Evolutionary conservation across 2,329 filamentous ascomycete species (phyloP), one percentile per base, ranked within the genome.

Genomic region (Colletotrichum neosansevieriae): DNA sequence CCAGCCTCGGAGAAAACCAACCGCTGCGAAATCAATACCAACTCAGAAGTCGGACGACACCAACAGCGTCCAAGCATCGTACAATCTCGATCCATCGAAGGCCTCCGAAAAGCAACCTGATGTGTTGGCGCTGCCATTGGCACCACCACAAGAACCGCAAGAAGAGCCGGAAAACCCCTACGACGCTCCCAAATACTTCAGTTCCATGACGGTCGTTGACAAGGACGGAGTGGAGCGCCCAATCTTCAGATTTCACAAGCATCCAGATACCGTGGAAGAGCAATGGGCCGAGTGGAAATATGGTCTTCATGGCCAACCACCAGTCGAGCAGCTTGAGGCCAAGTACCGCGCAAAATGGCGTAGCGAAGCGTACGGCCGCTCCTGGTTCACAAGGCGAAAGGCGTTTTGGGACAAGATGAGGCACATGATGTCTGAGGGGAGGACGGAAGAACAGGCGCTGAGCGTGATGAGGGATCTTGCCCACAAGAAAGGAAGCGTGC

Each of bases 311-410:
- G 67, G 56, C 0, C 70, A 71, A 32, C 58, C 49, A 3, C 53
- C 70, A 1, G 59, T 71, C 29, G 62, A 66, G 21, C 19, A 36
- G 13, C 63, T 71, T 6, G 67, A 71, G 21, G 40, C 32, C 47
- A 42, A 6, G n/a, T 67, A 71, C 45, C 49, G 62, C 7, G 57
- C 63, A 3, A 70, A 61, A 9, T 70, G 70, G 70, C 70, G 67
- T 2, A 67, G 32, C 40, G 47, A 53, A 0, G 32, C 34, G 2
- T 67, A 71, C 40, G 58, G 57, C 5, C 53, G 70, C 1, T 63
- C 67, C 4, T 71, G 70, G 70, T 71, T 70, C 45, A 70, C 53
- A 1, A 63, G 70, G 3, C 58, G 70, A 11, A 71, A 71, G 38
- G 24, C 49, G 1, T 67, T 71, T 40, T 70, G 67, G 67, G 63